Conservation (phyloP, 2,329 filamentous ascomycete species). For the Calonectria honghensis region DNA sequence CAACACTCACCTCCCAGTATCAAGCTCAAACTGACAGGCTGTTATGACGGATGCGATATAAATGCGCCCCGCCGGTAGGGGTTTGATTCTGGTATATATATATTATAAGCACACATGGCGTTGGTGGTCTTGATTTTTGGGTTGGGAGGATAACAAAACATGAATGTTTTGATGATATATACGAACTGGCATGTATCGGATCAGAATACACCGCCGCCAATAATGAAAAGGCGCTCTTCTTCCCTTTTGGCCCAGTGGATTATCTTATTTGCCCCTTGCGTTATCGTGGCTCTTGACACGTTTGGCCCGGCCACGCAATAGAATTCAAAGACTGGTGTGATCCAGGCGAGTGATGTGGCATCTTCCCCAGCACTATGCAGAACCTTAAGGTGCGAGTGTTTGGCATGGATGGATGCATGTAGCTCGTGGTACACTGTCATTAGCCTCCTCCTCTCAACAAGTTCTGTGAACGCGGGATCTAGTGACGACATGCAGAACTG, state of each 20-base stretch:
- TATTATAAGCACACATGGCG: conserved; percentile 52
- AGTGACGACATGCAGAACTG: conserved; percentile 96
- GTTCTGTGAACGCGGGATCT: conserved; percentile 77
- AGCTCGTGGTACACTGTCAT: conserved; percentile 91
- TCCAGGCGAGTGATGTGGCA: conserved; percentile 89
- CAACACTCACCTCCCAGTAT: conserved; percentile 42
- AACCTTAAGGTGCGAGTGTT: conserved; percentile 89
- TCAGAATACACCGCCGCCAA: conserved; percentile 92
- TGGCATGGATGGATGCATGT: conserved; percentile 89
- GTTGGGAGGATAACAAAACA: conserved; percentile 41
- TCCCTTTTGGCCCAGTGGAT: conserved; percentile 94
- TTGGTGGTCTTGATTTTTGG: conserved; percentile 47
- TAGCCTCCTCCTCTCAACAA: conserved; percentile 80
- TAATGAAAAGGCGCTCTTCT: conserved; percentile 96
- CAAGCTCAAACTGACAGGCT: conserved; percentile 36
- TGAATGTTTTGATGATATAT: conserved; percentile 46
- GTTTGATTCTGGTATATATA: conserved; percentile 39
- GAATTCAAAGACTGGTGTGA: conserved; percentile 92
- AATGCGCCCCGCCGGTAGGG: conserved; percentile 36
- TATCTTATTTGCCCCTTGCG: conserved; percentile 90
- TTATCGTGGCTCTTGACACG: conserved; percentile 78
- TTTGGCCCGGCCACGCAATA: conserved; percentile 94
- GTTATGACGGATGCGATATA: conserved; percentile 23
- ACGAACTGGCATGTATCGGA: conserved; percentile 42
- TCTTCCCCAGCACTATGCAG: conserved; percentile 86